Conservation (phyloP, 106 monocot genomes). For the Amphibolis antarctica region DNA sequence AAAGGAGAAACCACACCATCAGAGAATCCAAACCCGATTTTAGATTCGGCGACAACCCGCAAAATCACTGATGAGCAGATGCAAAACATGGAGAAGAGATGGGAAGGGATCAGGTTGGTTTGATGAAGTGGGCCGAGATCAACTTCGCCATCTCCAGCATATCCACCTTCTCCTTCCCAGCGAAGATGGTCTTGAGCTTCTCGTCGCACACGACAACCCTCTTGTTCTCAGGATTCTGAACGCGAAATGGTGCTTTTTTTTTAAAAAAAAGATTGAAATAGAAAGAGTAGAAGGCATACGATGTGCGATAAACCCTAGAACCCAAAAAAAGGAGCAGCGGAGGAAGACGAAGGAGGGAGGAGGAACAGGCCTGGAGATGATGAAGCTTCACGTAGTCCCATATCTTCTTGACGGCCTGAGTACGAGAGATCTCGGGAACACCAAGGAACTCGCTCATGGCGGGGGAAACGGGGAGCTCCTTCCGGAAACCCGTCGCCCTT, state of each 20-base stretch:
- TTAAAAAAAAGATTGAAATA: no score
- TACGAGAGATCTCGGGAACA: slow-evolving; percentile 53
- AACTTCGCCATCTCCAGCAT: slow-evolving; percentile 54
- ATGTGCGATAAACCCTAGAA: no score
- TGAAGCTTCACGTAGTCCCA: slow-evolving; percentile 86
- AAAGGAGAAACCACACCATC: no score
- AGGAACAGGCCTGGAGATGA: slow-evolving; percentile 49
- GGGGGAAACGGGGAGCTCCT: slow-evolving; percentile 53
- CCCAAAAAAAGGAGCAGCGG: no score
- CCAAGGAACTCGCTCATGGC: slow-evolving; percentile 62
- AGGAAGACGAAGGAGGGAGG: no score
- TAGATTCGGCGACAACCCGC: no score
- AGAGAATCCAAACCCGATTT: no score
- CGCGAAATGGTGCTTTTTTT: no score
- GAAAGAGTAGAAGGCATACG: no score
- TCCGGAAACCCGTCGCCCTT: slow-evolving; percentile 1
- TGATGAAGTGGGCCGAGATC: slow-evolving; percentile 42
- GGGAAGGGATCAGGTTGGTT: slow-evolving; percentile 33
- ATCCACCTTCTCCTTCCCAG: slow-evolving; percentile 44
- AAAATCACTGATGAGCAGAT: no score
- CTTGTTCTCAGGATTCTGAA: slow-evolving; percentile 52
- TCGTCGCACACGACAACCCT: slow-evolving; percentile 52
- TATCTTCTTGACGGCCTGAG: slow-evolving; percentile 58
- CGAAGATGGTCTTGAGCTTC: slow-evolving; percentile 51
- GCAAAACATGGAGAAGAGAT: no score